These are phyloP conservation scores for Paramecium sexaurelia DNA, from an alignment of 73 alveolate species.

Conservation along the genomic window DNA sequence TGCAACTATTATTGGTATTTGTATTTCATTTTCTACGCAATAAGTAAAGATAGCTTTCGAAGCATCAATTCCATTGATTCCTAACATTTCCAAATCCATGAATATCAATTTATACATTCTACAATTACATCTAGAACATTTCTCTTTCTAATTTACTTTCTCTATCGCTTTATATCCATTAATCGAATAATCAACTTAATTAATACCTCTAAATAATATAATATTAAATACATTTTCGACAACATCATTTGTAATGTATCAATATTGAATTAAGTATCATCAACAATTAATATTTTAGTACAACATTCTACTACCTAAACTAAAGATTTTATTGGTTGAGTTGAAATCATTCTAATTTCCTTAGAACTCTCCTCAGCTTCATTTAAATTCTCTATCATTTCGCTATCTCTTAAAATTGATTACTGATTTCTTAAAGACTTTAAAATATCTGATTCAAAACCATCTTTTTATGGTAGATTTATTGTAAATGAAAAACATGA, in stretches of 20 bases:
- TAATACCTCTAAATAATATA: not conserved
- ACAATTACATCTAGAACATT: not conserved
- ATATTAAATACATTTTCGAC: not conserved
- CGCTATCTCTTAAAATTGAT: not conserved
- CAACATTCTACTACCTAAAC: not conserved
- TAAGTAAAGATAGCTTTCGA: not conserved
- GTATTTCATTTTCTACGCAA: not conserved
- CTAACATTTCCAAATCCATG: conserved; percentile 59
- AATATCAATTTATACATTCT: conserved; percentile 34
- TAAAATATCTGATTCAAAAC: not conserved
- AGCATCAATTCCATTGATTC: conserved; percentile 34
- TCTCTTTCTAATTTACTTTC: not conserved
- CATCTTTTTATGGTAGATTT: not conserved
- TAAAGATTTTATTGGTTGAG: not conserved
- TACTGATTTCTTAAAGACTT: not conserved
- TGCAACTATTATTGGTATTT: not conserved
- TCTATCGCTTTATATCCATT: conserved; percentile 48
- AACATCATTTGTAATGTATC: not conserved
- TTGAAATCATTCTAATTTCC: not conserved
- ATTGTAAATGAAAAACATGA: not conserved
- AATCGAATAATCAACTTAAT: not conserved
- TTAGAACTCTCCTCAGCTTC: conserved; percentile 10
- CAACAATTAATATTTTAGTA: not conserved
- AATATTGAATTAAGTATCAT: conserved; percentile 17
- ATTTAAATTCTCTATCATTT: not conserved